Base-by-base conservation (phyloP, 108 stramenopile species). In the Cyclostephanos invisitatus region DNA sequence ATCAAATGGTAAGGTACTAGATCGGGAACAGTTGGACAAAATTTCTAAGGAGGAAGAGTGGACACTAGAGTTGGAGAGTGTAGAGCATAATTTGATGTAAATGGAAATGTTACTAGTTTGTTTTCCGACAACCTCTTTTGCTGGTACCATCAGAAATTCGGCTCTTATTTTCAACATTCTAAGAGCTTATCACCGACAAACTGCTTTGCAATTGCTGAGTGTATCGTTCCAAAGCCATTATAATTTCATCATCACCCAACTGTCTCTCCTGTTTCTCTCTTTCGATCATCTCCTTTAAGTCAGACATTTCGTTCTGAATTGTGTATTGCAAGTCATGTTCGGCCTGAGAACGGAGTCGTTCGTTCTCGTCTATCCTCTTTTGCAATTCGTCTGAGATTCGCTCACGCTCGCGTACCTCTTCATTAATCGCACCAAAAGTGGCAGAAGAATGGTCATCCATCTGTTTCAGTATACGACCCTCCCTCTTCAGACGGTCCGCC, bases 141-240 rank as follows among this genome's bases (percentile, higher is more conserved):
- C n/a, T n/a, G n/a, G n/a, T n/a, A n/a, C n/a, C n/a, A n/a, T n/a
- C n/a, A n/a, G n/a, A n/a, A n/a, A n/a, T n/a, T n/a, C 3, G 44
- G 14, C 15, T 46, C 44, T 46, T 46, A 11, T 46, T 22, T 62
- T 37, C 62, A 49, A 22, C 63, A 56, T 77, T 17, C 37, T 67
- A 78, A 15, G 83, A 84, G 73, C 88, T 91, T 65, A 91, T 85
- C 21, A 93, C 87, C 14, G 87, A 83, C 57, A 98, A 82, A 62
- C 86, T 89, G 22, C 81, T 72, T 81, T 98, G 97, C 32, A 98
- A 61, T 78, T 97, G 93, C 28, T 80, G 66, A 0, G 96, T 98
- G 77, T 96, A 98, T 20, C 86, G 65, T 77, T 97, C 91, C 76
- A 98, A 79, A 7, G 94, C 96, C 38, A 83, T 85, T 6, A 96